Percentiles rank a stretch among this genome's conserved stretches.
These are phyloP conservation scores for Cladosporium cucumerinum DNA, from an alignment of 2,329 filamentous ascomycete species.

Conservation along the genomic window DNA sequence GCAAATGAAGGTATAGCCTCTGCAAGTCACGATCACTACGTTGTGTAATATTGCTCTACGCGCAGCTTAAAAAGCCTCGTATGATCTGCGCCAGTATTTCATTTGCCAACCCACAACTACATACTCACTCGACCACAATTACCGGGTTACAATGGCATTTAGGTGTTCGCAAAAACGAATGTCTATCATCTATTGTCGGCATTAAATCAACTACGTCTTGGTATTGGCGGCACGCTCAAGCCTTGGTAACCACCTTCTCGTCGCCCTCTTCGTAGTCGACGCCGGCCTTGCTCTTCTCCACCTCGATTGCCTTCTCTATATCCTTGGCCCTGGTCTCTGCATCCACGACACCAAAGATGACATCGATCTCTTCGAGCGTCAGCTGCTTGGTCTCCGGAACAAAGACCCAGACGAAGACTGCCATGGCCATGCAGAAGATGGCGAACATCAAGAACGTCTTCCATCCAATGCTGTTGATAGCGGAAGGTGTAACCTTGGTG, in stretches of 20 bases:
- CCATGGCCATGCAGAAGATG: slow-evolving; percentile 17
- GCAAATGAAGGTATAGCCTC: slow-evolving; percentile 33
- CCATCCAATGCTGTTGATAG: slow-evolving; percentile 40
- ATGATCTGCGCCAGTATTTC: not conserved
- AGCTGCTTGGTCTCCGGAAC: slow-evolving; percentile 50
- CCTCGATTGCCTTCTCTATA: slow-evolving; percentile 12
- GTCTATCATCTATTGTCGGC: not conserved
- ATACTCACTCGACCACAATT: not conserved
- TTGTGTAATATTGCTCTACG: not conserved
- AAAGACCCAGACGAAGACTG: slow-evolving; percentile 44
- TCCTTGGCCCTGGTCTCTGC: slow-evolving; percentile 14
- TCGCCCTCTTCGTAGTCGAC: slow-evolving; percentile 13
- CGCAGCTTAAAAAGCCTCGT: not conserved
- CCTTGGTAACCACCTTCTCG: slow-evolving; percentile 5
- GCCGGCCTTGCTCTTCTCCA: slow-evolving; percentile 13
- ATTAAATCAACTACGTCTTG: not conserved
- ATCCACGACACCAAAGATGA: slow-evolving; percentile 47
- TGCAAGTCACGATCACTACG: not conserved
- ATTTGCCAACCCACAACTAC: not conserved
- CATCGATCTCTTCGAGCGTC: slow-evolving; percentile 49
- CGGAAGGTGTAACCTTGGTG: slow-evolving; percentile 34
- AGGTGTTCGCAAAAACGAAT: not conserved
- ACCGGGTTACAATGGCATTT: not conserved
- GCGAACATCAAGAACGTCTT: slow-evolving; percentile 51
- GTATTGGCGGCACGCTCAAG: not conserved